These are phyloP conservation scores for Paramecium tetraurelia DNA, from an alignment of 73 alveolate genomes.

Conservation along the genomic window DNA sequence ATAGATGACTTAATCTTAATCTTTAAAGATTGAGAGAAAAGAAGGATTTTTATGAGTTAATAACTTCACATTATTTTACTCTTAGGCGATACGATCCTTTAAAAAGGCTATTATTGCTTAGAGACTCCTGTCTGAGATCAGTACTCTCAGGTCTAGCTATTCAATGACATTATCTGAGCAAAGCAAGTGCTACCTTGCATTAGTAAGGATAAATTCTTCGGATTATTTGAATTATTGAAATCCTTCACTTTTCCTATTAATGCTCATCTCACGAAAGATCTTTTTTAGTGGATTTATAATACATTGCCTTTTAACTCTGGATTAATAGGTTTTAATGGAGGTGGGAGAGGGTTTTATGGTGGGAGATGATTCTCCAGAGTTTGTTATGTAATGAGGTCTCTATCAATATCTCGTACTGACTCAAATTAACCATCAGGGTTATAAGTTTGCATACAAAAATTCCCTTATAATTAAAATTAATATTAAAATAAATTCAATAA, in stretches of 20 bases:
- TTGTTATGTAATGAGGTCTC: background rate
- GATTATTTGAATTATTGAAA: background rate
- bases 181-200: background rate
- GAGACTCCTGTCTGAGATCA: background rate
- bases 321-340: conserved; percentile 16
- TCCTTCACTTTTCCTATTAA: conserved; percentile 25
- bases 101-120: background rate
- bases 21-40: background rate
- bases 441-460: background rate
- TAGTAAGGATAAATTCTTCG: background rate
- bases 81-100: background rate
- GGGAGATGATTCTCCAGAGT: background rate
- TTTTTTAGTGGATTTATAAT: background rate
- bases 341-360: background rate
- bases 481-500: background rate
- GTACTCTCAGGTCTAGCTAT: background rate
- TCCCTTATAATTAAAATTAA: background rate
- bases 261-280: background rate
- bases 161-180: conserved; percentile 1
- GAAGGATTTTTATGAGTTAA: background rate
- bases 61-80: background rate
- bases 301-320: background rate
- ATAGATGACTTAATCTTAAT: background rate
- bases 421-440: conserved; percentile 43
- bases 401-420: conserved; percentile 13